Percentiles rank a stretch among this genome's conserved stretches.
Evolutionary conservation across 225 moss, liverwort and hornwort genomes (phyloP).

Genomic region (Physcomitrium patens): DNA sequence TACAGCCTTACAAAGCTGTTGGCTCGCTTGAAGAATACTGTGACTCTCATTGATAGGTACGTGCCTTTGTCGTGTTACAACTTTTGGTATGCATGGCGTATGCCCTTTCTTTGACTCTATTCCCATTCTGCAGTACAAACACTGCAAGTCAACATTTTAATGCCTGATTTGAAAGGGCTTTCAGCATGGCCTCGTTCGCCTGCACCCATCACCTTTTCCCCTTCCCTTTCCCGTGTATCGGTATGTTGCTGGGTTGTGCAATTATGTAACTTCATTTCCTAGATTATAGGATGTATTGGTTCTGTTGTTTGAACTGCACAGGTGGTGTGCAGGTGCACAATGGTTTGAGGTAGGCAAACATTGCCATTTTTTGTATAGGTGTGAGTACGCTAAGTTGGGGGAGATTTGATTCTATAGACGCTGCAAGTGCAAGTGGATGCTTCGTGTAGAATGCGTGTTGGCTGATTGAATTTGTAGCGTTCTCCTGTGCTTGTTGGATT

Average conservation of each 20-base stretch:
- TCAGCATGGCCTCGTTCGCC: slow-evolving; percentile 16
- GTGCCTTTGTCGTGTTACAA: slow-evolving; percentile 37
- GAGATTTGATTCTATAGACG: slow-evolving; percentile 11
- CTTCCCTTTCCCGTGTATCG: background rate
- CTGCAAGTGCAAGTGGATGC: background rate
- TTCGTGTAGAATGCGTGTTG: slow-evolving; percentile 22
- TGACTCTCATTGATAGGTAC: slow-evolving; percentile 96
- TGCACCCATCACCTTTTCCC: background rate
- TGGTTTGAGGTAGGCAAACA: slow-evolving; percentile 66
- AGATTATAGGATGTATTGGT: slow-evolving; percentile 45
- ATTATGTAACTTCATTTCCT: slow-evolving; percentile 18
- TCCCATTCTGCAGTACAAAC: slow-evolving; percentile 9
- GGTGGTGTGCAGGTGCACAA: slow-evolving; percentile 65
- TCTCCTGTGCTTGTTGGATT: slow-evolving; percentile 46
- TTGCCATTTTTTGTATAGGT: slow-evolving; percentile 45
- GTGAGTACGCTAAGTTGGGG: slow-evolving; percentile 22
- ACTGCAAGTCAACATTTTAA: slow-evolving; percentile 33
- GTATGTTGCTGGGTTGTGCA: slow-evolving; percentile 18
- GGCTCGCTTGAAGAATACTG: slow-evolving; percentile 94
- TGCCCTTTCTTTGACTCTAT: background rate
- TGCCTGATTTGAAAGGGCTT: slow-evolving; percentile 6
- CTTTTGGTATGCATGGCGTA: slow-evolving; percentile 14
- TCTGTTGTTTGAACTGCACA: slow-evolving; percentile 63
- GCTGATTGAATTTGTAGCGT: slow-evolving; percentile 45
- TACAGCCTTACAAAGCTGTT: slow-evolving; percentile 93